phyloP scores from a whole-genome alignment of 345 rosid genomes.

The Bretschneidera sinensis region DNA sequence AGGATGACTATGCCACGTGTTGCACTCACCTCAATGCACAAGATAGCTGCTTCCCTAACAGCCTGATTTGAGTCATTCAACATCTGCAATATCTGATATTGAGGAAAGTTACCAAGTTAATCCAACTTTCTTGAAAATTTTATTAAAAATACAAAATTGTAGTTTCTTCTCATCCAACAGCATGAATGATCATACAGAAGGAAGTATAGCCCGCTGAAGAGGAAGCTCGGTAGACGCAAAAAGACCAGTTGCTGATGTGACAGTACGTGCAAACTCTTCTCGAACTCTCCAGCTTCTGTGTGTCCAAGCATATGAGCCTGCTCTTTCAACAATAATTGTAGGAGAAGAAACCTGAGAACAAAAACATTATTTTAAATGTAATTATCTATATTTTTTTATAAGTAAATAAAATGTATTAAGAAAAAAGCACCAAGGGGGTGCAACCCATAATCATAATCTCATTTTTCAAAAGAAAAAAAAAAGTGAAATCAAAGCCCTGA shows the following conservation, averaged over 20 bases:
- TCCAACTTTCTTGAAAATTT: neutral
- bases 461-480: no score
- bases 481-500: no score
- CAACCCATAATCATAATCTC: no score
- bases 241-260: slow-evolving; percentile 86
- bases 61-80: slow-evolving; percentile 79
- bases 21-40: slow-evolving; percentile 77
- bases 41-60: slow-evolving; percentile 90
- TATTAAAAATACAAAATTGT: slow-evolving; percentile 7
- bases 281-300: slow-evolving; percentile 98
- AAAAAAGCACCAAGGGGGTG: no score
- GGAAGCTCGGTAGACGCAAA: slow-evolving; percentile 94
- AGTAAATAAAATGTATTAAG: no score
- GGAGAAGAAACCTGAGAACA: slow-evolving; percentile 87
- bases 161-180: slow-evolving; percentile 5
- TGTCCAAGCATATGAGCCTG: slow-evolving; percentile 94
- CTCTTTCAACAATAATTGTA: slow-evolving; percentile 92
- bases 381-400: neutral
- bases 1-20: slow-evolving; percentile 3
- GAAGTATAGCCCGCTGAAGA: slow-evolving; percentile 92
- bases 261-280: slow-evolving; percentile 94
- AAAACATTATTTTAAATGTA: slow-evolving; percentile 14
- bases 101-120: slow-evolving; percentile 5
- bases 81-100: slow-evolving; percentile 81
- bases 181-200: slow-evolving; percentile 52